Conservation (phyloP, 257 asterid genomes). For the Solanum ossicruentum region DNA sequence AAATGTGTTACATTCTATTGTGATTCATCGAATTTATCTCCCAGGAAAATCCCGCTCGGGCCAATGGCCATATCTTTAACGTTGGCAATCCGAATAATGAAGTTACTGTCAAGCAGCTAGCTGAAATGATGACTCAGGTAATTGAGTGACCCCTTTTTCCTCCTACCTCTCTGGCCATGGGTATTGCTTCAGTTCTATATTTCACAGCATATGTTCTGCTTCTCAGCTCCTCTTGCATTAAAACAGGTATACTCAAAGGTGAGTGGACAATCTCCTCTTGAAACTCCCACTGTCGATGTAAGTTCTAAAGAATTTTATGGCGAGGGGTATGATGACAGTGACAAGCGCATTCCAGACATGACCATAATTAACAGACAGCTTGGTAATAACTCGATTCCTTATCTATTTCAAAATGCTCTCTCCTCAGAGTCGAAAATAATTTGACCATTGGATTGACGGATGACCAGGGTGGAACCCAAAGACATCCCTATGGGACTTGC, state of each 20-base stretch:
- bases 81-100: conserved; percentile 95
- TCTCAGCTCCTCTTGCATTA: background rate
- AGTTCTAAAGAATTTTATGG: conserved; percentile 93
- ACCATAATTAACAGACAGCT: conserved; percentile 85
- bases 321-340: conserved; percentile 95
- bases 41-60: conserved; percentile 92
- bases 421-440: background rate
- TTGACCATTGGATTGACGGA: background rate
- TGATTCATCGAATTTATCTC: conserved; percentile 7
- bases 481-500: conserved; percentile 78
- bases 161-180: background rate
- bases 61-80: conserved; percentile 84
- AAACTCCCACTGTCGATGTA: conserved; percentile 59
- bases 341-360: conserved; percentile 97
- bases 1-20: background rate
- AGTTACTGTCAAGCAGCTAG: conserved; percentile 96
- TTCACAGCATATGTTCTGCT: background rate
- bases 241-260: conserved; percentile 72
- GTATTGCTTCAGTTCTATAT: background rate
- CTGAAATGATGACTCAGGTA: conserved; percentile 96
- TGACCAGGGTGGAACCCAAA: conserved; percentile 61
- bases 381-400: conserved; percentile 20
- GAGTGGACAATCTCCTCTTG: conserved; percentile 60
- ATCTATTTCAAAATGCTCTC: background rate
- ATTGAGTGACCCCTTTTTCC: background rate